Evolutionary conservation across 441 rosid genomes (phyloP).

Genomic region (Melastoma candidum): DNA sequence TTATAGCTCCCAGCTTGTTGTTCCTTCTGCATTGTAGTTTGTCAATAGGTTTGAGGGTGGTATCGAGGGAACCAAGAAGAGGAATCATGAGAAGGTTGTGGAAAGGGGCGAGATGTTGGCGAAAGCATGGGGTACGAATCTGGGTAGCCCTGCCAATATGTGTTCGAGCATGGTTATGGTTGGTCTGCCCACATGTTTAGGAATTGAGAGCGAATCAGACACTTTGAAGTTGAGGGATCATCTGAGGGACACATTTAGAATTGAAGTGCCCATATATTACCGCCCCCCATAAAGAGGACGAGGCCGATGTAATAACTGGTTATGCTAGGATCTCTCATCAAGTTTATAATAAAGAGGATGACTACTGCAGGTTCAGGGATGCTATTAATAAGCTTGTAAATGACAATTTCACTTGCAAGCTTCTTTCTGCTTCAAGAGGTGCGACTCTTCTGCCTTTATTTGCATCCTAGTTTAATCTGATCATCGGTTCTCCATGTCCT

Average conservation of each 20-base stretch:
- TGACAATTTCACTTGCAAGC: conserved; percentile 30
- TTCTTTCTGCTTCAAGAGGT: conserved; percentile 28
- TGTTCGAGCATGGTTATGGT: conserved; percentile 84
- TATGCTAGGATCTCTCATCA: conserved; percentile 78
- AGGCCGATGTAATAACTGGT: conserved; percentile 37
- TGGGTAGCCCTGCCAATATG: conserved; percentile 82
- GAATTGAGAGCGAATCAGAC: conserved; percentile 43
- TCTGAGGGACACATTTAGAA: conserved; percentile 42
- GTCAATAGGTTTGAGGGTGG: conserved; percentile 70
- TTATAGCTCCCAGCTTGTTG: conserved; percentile 84
- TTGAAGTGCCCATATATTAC: conserved; percentile 80
- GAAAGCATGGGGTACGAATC: conserved; percentile 68
- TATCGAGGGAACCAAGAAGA: conserved; percentile 53
- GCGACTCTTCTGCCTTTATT: conserved; percentile 7
- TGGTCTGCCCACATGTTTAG: conserved; percentile 65
- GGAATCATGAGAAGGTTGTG: conserved; percentile 66
- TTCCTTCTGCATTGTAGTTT: conserved; percentile 66
- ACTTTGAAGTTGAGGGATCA: conserved; percentile 50
- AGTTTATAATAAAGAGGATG: conserved; percentile 62
- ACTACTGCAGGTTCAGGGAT: conserved; percentile 62
- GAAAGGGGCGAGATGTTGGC: conserved; percentile 74
- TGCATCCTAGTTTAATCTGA: too few species aligned
- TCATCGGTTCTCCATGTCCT: too few species aligned
- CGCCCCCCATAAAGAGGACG: conserved; percentile 42
- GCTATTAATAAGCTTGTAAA: conserved; percentile 47